phyloP scores from a whole-genome alignment of 139 green algal genomes.

The Deuterostichococcus epilithicus region DNA sequence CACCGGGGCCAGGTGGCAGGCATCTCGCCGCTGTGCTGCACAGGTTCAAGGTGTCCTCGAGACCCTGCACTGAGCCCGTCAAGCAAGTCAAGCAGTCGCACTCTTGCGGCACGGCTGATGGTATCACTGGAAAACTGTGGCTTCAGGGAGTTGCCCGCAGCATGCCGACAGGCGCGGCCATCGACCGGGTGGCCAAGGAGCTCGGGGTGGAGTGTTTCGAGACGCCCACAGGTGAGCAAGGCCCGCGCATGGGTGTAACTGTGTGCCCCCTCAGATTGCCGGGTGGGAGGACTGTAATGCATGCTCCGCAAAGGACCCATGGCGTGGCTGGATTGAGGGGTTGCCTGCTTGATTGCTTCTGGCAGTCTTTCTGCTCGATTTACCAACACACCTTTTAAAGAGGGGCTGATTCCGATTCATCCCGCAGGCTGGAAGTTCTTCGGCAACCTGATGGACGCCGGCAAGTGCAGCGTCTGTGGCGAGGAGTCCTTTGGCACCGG shows the following conservation, averaged over 20 bases:
- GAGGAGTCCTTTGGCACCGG: slow-evolving; percentile 98
- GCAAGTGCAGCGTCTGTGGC: slow-evolving; percentile 90
- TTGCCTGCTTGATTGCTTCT: too few species aligned
- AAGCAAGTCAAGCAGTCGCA: not conserved
- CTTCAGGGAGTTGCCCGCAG: slow-evolving; percentile 88
- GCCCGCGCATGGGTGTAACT: too few species aligned
- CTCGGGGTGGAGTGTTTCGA: slow-evolving; percentile 89
- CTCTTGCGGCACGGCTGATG: too few species aligned
- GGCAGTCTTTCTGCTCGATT: too few species aligned
- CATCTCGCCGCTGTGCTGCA: too few species aligned
- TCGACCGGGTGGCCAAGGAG: slow-evolving; percentile 88
- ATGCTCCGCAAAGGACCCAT: slow-evolving; percentile 55
- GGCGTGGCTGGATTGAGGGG: too few species aligned
- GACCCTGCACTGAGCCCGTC: not conserved
- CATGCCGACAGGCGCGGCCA: slow-evolving; percentile 94
- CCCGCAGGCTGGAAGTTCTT: slow-evolving; percentile 99
- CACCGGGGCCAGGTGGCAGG: too few species aligned
- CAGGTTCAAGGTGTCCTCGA: too few species aligned
- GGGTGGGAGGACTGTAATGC: too few species aligned
- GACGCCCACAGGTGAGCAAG: slow-evolving; percentile 73
- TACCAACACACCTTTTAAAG: too few species aligned
- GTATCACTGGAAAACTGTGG: not conserved
- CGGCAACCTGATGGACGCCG: slow-evolving; percentile 97
- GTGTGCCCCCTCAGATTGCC: too few species aligned
- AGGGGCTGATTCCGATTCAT: too few species aligned